These are phyloP conservation scores for Leishmania aethiopica DNA, from an alignment of 208 protist genomes.

Conservation along the genomic window DNA sequence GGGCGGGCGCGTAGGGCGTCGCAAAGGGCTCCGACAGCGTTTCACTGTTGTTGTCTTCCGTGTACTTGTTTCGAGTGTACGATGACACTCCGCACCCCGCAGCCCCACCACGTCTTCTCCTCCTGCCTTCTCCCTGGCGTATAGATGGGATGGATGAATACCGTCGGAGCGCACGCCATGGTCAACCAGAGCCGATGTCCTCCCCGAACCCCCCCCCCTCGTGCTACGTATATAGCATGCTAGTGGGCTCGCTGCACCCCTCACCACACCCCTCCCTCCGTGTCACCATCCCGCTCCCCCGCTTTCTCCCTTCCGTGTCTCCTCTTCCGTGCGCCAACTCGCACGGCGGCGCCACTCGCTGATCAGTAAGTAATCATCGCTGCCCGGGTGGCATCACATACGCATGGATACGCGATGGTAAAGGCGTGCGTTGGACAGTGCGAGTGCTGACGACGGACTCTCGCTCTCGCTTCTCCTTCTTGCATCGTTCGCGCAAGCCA, in stretches of 20 bases:
- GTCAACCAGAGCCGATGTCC: neutral
- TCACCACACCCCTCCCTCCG: neutral
- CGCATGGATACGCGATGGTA: neutral
- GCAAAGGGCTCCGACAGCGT: neutral
- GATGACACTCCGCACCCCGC: neutral
- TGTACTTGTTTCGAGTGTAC: neutral
- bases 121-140: neutral
- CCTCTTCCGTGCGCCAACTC: neutral
- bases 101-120: neutral
- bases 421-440: neutral
- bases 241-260: too few species aligned
- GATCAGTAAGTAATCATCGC: neutral
- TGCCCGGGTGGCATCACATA: neutral
- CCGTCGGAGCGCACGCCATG: neutral
- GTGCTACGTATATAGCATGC: too few species aligned
- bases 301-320: neutral
- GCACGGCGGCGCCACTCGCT: neutral
- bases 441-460: neutral
- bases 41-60: neutral
- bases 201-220: too few species aligned
- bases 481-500: too few species aligned
- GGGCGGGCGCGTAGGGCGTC: neutral
- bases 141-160: neutral
- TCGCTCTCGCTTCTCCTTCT: too few species aligned
- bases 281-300: neutral